These are phyloP conservation scores for Lichtheimia ramosa DNA, from an alignment of 371 early-diverging fungal genomes.

Conservation along the genomic window DNA sequence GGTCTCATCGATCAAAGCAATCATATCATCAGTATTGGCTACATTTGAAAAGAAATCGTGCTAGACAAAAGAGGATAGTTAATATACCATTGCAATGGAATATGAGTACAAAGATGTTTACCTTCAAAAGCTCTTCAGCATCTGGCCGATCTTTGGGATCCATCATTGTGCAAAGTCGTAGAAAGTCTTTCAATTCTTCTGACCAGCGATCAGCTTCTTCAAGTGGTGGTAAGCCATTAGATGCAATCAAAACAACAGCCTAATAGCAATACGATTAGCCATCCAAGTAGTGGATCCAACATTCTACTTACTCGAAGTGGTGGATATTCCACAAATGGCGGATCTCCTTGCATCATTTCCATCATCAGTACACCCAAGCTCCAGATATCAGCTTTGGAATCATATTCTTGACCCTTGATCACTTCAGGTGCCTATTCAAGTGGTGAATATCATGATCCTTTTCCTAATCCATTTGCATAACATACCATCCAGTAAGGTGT, in stretches of 20 bases:
- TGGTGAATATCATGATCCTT: background rate
- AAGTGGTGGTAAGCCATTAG: conserved; percentile 60
- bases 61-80: conserved; percentile 9
- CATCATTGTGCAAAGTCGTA: conserved; percentile 40
- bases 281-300: background rate
- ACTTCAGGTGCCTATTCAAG: conserved; percentile 83
- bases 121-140: conserved; percentile 45
- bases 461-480: background rate
- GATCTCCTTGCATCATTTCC: conserved; percentile 83
- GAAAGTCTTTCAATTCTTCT: conserved; percentile 52
- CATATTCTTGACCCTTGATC: conserved; percentile 75
- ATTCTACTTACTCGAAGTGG: conserved; percentile 54
- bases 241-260: conserved; percentile 68
- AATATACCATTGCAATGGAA: background rate
- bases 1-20: conserved; percentile 25
- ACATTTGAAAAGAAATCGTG: conserved; percentile 41
- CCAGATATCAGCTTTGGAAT: conserved; percentile 87
- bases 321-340: conserved; percentile 71
- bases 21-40: conserved; percentile 24
- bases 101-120: conserved; percentile 5
- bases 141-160: conserved; percentile 27
- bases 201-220: conserved; percentile 55
- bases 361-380: conserved; percentile 80
- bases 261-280: conserved; percentile 13
- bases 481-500: conserved; percentile 91